These are phyloP conservation scores for Yarrowia galli DNA, from an alignment of 1,139 yeast genomes.

Conservation along the genomic window DNA sequence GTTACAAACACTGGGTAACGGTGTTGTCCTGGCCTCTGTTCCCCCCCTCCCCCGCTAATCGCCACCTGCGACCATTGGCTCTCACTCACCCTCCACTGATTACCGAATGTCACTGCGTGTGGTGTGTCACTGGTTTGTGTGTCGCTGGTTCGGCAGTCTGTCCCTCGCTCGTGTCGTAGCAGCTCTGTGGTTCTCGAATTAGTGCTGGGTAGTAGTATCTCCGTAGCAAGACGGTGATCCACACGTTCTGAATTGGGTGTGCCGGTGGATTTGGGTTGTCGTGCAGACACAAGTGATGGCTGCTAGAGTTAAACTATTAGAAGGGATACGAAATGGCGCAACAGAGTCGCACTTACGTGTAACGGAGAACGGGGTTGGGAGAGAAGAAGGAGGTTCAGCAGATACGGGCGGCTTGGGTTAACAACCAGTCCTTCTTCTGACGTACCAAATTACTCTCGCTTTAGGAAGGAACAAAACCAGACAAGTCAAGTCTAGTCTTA, in stretches of 20 bases:
- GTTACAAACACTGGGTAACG: too few species aligned
- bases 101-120: conserved; percentile 19
- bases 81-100: conserved; percentile 29
- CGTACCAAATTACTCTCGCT: too few species aligned
- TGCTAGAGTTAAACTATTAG: conserved; percentile 31
- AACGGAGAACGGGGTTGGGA: background rate
- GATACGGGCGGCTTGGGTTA: too few species aligned
- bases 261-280: conserved; percentile 33
- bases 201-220: background rate
- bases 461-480: too few species aligned
- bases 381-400: background rate
- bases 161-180: conserved; percentile 8
- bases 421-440: too few species aligned
- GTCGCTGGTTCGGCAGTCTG: conserved; percentile 3
- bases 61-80: background rate
- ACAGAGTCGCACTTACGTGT: background rate
- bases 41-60: too few species aligned
- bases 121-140: conserved; percentile 4
- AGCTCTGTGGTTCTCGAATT: background rate
- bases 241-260: conserved; percentile 38
- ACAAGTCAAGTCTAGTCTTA: too few species aligned
- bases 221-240: conserved; percentile 32
- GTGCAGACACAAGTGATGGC: conserved; percentile 29
- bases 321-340: conserved; percentile 38
- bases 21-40: too few species aligned